phyloP scores from a whole-genome alignment of 108 stramenopile genomes.

The Pseudonitzschia delicatissima region DNA sequence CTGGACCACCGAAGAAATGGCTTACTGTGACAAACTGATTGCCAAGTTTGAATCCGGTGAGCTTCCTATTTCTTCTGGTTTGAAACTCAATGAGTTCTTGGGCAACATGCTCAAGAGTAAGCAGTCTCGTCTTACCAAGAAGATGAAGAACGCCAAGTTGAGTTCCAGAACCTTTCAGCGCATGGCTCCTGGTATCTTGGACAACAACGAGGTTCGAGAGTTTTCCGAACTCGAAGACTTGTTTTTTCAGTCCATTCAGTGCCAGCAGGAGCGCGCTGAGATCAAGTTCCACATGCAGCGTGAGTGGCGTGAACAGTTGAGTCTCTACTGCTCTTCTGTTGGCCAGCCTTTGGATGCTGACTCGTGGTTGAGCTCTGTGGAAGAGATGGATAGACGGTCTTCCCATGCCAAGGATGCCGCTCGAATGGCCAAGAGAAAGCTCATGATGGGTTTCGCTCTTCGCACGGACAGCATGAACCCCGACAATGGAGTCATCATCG shows the following conservation, averaged over 20 bases:
- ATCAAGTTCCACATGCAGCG: constrained; percentile 83
- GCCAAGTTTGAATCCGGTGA: constrained; percentile 68
- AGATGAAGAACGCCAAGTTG: constrained; percentile 89
- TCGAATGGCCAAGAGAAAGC: constrained; percentile 66
- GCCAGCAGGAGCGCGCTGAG: constrained; percentile 62
- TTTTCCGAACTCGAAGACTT: constrained; percentile 69
- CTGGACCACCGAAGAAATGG: constrained; percentile 81
- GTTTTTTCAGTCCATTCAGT: constrained; percentile 65
- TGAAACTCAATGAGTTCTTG: constrained; percentile 84
- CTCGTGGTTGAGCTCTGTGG: constrained; percentile 70
- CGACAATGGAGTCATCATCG: constrained; percentile 78
- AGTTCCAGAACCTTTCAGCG: constrained; percentile 59
- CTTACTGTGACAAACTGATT: constrained; percentile 78
- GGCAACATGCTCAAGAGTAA: constrained; percentile 80
- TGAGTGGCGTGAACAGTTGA: constrained; percentile 81
- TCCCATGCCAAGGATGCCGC: constrained; percentile 71
- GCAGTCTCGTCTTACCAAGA: constrained; percentile 84
- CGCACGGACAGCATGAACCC: constrained; percentile 61
- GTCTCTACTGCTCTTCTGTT: constrained; percentile 55
- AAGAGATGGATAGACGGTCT: constrained; percentile 79
- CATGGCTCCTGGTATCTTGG: constrained; percentile 35
- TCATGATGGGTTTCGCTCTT: constrained; percentile 82
- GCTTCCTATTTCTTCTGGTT: constrained; percentile 63
- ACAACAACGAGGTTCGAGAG: constrained; percentile 47
- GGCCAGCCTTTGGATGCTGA: constrained; percentile 72